Conservation (phyloP, 345 rosid genomes). For the Linum usitatissimum region DNA sequence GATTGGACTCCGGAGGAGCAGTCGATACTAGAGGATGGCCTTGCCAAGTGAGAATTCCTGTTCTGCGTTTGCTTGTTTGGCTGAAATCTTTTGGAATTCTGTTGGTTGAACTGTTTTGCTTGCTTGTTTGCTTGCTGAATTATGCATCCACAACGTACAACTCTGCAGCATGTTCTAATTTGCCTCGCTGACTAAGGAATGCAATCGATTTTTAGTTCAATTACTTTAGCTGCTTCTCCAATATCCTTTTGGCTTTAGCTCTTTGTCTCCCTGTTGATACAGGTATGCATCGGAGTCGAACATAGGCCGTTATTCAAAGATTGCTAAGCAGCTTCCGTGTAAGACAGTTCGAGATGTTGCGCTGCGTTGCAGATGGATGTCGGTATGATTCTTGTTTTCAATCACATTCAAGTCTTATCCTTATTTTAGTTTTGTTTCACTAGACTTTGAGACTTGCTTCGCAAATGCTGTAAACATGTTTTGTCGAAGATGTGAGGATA, state of each 20-base stretch:
- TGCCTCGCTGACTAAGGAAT: no score
- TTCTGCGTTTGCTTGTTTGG: neutral
- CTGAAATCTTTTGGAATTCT: neutral
- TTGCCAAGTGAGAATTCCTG: constrained; percentile 28
- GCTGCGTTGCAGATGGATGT: constrained; percentile 62
- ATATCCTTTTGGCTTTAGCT: neutral
- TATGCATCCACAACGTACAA: no score
- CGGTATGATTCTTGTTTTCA: constrained; percentile 24
- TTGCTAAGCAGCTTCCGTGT: constrained; percentile 36
- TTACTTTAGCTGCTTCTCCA: neutral
- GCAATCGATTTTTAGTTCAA: neutral
- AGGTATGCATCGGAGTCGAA: constrained; percentile 36
- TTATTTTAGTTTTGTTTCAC: neutral
- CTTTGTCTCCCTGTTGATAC: constrained; percentile 10
- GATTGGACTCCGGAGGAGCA: constrained; percentile 55
- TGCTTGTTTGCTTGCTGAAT: neutral
- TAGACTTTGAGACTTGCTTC: neutral
- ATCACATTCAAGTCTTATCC: neutral
- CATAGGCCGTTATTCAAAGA: constrained; percentile 46
- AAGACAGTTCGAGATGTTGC: constrained; percentile 80
- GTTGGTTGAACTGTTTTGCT: no score
- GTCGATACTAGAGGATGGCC: constrained; percentile 37
- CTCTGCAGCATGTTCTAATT: no score
- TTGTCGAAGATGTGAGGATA: neutral
- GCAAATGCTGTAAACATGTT: neutral